phyloP scores from a whole-genome alignment of 1,284 basidiomycete genomes.

The Pseudozyma thailandica region DNA sequence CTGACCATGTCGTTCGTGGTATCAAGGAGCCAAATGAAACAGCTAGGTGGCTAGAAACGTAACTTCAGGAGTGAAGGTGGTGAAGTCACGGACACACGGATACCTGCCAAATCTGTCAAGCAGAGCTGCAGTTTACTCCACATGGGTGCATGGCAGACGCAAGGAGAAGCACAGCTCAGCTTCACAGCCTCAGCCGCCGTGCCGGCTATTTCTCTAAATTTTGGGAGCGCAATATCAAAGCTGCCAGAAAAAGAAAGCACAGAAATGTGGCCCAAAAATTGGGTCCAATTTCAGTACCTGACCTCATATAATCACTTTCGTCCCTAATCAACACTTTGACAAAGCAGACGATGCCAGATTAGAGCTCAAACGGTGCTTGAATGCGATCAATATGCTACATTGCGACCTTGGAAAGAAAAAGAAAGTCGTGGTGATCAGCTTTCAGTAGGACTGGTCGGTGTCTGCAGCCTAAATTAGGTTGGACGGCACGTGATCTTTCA shows the following conservation, averaged over 20 bases:
- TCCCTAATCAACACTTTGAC: too few relatives aligned
- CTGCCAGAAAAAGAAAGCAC: background rate
- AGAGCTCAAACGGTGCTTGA: too few relatives aligned
- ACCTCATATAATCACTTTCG: too few relatives aligned
- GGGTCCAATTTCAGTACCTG: too few relatives aligned
- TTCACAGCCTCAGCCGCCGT: slow-evolving; percentile 1
- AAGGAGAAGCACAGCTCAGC: background rate
- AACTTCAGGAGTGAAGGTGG: background rate
- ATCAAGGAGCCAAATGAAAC: background rate
- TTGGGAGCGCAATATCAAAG: too few relatives aligned
- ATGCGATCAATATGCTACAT: too few relatives aligned
- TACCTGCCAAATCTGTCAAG: background rate
- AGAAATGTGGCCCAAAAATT: too few relatives aligned
- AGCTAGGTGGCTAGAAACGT: background rate
- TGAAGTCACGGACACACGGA: background rate
- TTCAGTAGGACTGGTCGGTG: background rate
- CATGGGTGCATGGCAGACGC: background rate
- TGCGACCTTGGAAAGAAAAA: too few relatives aligned
- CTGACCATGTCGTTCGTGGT: background rate
- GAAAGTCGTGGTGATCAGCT: background rate
- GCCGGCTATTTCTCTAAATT: background rate
- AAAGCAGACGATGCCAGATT: too few relatives aligned
- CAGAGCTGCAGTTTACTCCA: background rate
- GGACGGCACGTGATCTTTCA: slow-evolving; percentile 27
- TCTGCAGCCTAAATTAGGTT: background rate